Base-by-base conservation (phyloP, 1,284 basidiomycete genomes). In the Puccinia horiana region DNA sequence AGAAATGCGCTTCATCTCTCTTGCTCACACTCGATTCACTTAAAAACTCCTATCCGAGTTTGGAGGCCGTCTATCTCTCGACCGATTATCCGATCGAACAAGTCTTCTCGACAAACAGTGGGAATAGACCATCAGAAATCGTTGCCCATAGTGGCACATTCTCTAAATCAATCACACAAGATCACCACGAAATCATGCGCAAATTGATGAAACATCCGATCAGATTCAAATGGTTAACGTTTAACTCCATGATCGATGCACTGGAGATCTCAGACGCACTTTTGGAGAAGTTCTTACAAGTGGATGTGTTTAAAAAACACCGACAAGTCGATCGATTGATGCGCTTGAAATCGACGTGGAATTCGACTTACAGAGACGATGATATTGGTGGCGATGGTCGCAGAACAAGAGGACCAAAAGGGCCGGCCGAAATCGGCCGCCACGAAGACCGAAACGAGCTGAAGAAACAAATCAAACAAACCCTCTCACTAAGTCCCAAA, bases 61-160 rank as follows among this genome's bases (percentile, higher is more conserved):
- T 86, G 37, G 42, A 78, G 49, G 84, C 83, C 29, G 84, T 86
- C 65, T 86, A 85, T 81, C 83, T 86, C 61, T 85, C 86, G 23
- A 86, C 86, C 9, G 86, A 86, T 72, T 86, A 86, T 77, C 86
- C 86, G 37, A 65, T 65, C 63, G 63, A 65, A 40, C 63, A 65
- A 32, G 63, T n/a, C 35, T 14, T 40, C n/a, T n/a, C n/a, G 20
- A 37, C 40, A n/a, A 37, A 65, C 8, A 81, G 61, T 0, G 54
- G 44, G 18, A 74, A 47, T 16, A 83, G 49, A 16, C 61, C 26
- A 3, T 29, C 12, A 44, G 26, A 35, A 18, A 16, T 35, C 44
- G 72, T 84, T 14, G 83, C 85, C 0, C 86, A 86, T 76, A 84
- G 83, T 11, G 85, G 85, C 12, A 86, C 86, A 54, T 86, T 86